These are phyloP conservation scores for Coffea eugenioides DNA, from an alignment of 257 asterid species.

Conservation along the genomic window DNA sequence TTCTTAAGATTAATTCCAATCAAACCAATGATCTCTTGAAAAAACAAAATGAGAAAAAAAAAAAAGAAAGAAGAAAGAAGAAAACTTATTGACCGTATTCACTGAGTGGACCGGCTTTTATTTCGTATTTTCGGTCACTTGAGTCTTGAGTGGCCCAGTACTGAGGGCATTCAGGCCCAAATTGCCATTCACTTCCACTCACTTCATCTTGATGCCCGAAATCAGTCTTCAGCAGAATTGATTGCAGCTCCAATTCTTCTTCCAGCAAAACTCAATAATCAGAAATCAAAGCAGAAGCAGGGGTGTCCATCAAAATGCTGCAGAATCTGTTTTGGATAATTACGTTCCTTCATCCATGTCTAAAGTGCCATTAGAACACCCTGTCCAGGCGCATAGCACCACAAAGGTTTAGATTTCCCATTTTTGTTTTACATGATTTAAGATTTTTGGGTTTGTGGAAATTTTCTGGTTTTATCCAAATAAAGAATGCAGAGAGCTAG, in stretches of 20 bases:
- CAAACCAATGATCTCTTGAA: no score
- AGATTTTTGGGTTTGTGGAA: background rate
- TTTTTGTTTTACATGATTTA: background rate
- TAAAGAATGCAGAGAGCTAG: conserved; percentile 18
- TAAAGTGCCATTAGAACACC: background rate
- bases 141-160: background rate
- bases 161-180: background rate
- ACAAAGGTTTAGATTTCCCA: background rate
- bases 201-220: background rate
- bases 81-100: no score
- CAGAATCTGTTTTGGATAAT: background rate
- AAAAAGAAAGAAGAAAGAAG: no score
- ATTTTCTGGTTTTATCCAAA: background rate
- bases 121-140: background rate
- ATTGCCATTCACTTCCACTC: background rate
- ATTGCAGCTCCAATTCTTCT: background rate
- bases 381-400: background rate
- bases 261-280: background rate
- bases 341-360: background rate
- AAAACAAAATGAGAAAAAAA: no score
- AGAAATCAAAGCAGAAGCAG: background rate
- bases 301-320: background rate
- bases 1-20: no score
- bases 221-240: background rate
- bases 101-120: background rate